Percentiles rank a stretch among this genome's conserved stretches.
These are phyloP conservation scores for Calonectria naviculata DNA, from an alignment of 2,329 filamentous ascomycete species.

Conservation along the genomic window DNA sequence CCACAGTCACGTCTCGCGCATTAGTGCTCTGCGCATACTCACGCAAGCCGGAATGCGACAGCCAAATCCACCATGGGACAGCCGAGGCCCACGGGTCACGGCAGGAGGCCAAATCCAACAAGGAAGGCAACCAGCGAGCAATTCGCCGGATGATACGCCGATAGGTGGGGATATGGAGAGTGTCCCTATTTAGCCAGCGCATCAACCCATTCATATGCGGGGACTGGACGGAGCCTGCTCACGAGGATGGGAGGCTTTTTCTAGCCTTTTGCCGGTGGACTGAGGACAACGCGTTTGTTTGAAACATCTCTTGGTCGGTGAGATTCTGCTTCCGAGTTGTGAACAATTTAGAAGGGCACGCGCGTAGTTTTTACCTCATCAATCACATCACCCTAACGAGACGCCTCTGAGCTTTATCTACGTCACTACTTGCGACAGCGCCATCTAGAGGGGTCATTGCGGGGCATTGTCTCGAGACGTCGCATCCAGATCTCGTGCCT, in stretches of 20 bases:
- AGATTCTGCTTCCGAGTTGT: neutral
- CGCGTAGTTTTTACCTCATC: neutral
- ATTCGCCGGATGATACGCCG: constrained; percentile 29
- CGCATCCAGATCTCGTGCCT: constrained; percentile 32
- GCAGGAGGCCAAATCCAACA: constrained; percentile 1
- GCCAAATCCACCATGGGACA: neutral
- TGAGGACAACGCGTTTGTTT: constrained; percentile 4
- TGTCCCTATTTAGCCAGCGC: constrained; percentile 26
- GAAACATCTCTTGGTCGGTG: neutral
- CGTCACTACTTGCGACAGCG: constrained; percentile 27
- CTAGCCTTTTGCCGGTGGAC: neutral
- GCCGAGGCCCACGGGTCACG: constrained; percentile 3
- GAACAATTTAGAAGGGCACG: neutral
- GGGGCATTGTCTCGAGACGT: constrained; percentile 34
- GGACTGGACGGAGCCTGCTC: neutral
- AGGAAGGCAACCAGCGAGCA: constrained; percentile 21
- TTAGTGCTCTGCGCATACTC: neutral
- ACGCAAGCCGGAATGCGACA: neutral
- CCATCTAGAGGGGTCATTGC: constrained; percentile 35
- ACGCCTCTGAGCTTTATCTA: neutral
- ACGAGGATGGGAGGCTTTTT: constrained; percentile 8
- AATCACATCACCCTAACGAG: neutral
- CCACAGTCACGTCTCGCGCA: neutral
- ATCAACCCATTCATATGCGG: constrained; percentile 10
- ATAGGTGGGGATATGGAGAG: constrained; percentile 40